Conservation (phyloP, 2,329 filamentous ascomycete species). For the Zalaria obscura region DNA sequence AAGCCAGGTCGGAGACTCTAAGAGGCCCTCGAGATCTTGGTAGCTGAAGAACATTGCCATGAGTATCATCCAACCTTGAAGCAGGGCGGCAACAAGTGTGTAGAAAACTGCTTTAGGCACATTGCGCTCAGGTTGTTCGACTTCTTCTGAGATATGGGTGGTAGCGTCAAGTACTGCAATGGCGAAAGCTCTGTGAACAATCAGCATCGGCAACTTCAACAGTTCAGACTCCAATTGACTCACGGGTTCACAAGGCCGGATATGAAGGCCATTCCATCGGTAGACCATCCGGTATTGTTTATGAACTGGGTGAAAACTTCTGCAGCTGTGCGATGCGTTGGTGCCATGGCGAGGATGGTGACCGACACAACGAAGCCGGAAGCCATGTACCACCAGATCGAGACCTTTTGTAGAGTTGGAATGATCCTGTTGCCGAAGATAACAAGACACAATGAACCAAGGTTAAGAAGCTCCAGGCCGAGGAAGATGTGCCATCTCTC, state of each 20-base stretch:
- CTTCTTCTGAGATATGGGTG: conserved; percentile 40
- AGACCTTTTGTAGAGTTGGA: conserved; percentile 7
- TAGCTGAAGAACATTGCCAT: too few species aligned
- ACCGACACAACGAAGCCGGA: conserved; percentile 1
- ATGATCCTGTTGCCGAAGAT: conserved; percentile 8
- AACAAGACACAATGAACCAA: conserved; percentile 5
- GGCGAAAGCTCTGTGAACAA: too few species aligned
- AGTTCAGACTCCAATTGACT: too few species aligned
- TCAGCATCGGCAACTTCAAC: too few species aligned
- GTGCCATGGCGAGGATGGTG: conserved; percentile 1
- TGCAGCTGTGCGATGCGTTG: not conserved
- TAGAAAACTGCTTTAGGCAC: too few species aligned
- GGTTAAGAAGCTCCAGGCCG: conserved; percentile 6
- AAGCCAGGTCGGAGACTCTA: conserved; percentile 19
- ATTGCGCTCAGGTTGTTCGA: too few species aligned
- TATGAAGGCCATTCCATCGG: conserved; percentile 42
- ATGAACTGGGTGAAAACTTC: conserved; percentile 42
- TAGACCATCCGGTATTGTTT: conserved; percentile 35
- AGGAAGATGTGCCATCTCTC: conserved; percentile 7
- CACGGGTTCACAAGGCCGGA: conserved; percentile 39
- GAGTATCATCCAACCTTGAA: too few species aligned
- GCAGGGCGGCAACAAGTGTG: too few species aligned
- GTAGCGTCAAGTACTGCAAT: conserved; percentile 28
- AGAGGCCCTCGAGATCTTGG: too few species aligned
- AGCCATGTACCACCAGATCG: conserved; percentile 1